phyloP scores from a whole-genome alignment of 164 flowering plant genomes.

The Hamamelis virginiana region DNA sequence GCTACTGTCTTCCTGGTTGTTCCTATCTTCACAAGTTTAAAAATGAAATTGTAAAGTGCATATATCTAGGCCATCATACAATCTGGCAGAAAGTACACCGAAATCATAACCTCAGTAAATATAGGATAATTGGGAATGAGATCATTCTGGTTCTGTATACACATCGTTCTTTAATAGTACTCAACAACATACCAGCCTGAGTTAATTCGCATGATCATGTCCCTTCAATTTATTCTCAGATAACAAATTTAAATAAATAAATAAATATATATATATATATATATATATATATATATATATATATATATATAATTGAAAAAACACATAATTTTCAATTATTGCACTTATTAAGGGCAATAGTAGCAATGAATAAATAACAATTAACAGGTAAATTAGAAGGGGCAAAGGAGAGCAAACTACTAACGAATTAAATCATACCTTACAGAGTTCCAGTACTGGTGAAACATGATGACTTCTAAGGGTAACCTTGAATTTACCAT shows the following conservation, averaged over 20 bases:
- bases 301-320: no score
- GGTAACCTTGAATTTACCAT: constrained; percentile 60
- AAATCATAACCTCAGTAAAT: not conserved
- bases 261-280: not conserved
- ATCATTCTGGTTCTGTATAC: not conserved
- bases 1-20: constrained; percentile 76
- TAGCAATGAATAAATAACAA: not conserved
- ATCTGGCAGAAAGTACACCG: no score
- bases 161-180: not conserved
- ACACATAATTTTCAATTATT: not conserved
- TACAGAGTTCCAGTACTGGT: constrained; percentile 77
- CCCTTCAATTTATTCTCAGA: not conserved
- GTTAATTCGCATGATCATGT: not conserved
- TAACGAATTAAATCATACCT: constrained; percentile 42
- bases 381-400: no score
- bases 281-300: no score
- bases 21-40: constrained; percentile 55
- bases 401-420: not conserved
- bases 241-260: not conserved
- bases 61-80: not conserved
- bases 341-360: not conserved
- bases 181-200: not conserved
- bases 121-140: not conserved
- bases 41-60: not conserved
- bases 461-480: constrained; percentile 65